Evolutionary conservation across 2,329 filamentous ascomycete genomes (phyloP).

Genomic region (Tolypocladium sp.): DNA sequence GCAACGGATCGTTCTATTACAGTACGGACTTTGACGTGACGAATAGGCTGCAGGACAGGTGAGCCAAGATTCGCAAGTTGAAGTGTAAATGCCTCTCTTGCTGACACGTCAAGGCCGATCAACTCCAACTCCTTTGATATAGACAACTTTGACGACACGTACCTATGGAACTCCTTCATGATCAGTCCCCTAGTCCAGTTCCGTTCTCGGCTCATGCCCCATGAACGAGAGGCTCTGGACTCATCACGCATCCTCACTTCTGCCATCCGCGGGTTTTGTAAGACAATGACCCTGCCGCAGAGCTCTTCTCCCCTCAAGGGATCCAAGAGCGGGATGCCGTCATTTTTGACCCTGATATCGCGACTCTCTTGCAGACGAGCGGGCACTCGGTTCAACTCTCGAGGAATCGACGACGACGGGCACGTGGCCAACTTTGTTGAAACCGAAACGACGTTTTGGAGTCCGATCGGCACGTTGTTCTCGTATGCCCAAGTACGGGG

Average conservation of each 20-base stretch:
- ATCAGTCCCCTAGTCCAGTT: slow-evolving; percentile 88
- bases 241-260: slow-evolving; percentile 81
- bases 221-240: slow-evolving; percentile 74
- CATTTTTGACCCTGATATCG: slow-evolving; percentile 81
- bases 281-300: slow-evolving; percentile 77
- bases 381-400: slow-evolving; percentile 92
- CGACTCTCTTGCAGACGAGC: slow-evolving; percentile 83
- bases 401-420: slow-evolving; percentile 94
- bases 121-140: slow-evolving; percentile 78
- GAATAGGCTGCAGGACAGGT: slow-evolving; percentile 84
- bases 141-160: slow-evolving; percentile 84
- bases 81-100: slow-evolving; percentile 1
- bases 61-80: slow-evolving; percentile 4
- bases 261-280: slow-evolving; percentile 86
- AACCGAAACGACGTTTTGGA: slow-evolving; percentile 88
- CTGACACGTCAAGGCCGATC: slow-evolving; percentile 44
- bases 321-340: slow-evolving; percentile 62
- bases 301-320: slow-evolving; percentile 61
- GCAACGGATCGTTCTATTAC: slow-evolving; percentile 95
- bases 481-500: slow-evolving; percentile 91
- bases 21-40: slow-evolving; percentile 97
- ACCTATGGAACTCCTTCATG: slow-evolving; percentile 98
- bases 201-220: slow-evolving; percentile 65
- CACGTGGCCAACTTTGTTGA: slow-evolving; percentile 99
- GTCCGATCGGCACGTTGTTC: slow-evolving; percentile 67